Conservation (phyloP, 1,284 basidiomycete species). For the Austroboletus olivaceoglutinosus region DNA sequence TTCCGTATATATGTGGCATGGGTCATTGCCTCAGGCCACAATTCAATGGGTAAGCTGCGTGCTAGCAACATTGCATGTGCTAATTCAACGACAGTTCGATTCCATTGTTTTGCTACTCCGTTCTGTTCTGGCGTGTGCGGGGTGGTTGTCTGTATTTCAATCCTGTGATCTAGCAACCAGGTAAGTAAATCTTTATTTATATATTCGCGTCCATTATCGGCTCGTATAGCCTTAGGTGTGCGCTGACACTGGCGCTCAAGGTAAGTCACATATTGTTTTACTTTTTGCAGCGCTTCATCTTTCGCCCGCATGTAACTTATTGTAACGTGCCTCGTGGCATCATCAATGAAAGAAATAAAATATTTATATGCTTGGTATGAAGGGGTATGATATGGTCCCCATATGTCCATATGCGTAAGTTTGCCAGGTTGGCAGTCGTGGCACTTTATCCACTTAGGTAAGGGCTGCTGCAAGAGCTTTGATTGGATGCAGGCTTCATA, state of each 20-base stretch:
- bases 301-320: neutral
- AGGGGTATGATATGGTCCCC: neutral
- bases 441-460: neutral
- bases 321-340: neutral
- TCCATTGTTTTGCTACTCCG: conserved; percentile 3
- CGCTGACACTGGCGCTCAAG: neutral
- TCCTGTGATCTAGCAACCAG: neutral
- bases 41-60: neutral
- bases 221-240: neutral
- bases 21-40: conserved; percentile 5
- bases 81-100: conserved; percentile 5
- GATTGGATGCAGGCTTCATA: neutral
- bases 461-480: neutral
- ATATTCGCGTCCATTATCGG: conserved; percentile 12
- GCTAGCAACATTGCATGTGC: neutral
- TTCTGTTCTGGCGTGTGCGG: conserved; percentile 11
- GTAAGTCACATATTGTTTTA: neutral
- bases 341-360: conserved; percentile 3
- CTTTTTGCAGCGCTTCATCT: neutral
- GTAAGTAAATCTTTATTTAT: neutral
- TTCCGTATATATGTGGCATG: conserved; percentile 4
- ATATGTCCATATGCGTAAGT: neutral
- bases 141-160: conserved; percentile 1
- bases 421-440: neutral
- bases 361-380: neutral